These are phyloP conservation scores for Physcia stellaris DNA, from an alignment of 495 filamentous ascomycete genomes.

Conservation along the genomic window DNA sequence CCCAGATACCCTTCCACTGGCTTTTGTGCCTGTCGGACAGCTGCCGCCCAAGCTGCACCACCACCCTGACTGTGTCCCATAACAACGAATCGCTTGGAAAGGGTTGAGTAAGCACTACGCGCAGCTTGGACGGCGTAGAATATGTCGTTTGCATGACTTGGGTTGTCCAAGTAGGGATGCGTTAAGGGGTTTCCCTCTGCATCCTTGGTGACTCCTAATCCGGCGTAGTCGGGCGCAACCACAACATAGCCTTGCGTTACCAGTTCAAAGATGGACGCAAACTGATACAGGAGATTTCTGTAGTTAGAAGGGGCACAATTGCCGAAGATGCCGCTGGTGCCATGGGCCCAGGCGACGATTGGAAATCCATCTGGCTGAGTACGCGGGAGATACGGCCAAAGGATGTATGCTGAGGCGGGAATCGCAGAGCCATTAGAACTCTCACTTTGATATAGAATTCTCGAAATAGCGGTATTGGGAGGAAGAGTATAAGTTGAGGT, in stretches of 20 bases:
- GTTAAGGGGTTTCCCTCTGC: slow-evolving; percentile 22
- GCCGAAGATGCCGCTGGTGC: slow-evolving; percentile 33
- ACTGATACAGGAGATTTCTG: slow-evolving; percentile 32
- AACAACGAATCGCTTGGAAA: slow-evolving; percentile 24
- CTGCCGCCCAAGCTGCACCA: slow-evolving; percentile 29
- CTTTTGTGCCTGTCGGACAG: slow-evolving; percentile 22
- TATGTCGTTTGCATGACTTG: slow-evolving; percentile 27
- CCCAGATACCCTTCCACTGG: slow-evolving; percentile 27
- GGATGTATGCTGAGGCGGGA: slow-evolving; percentile 37
- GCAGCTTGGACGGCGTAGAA: slow-evolving; percentile 31
- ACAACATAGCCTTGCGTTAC: slow-evolving; percentile 38
- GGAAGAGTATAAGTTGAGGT: slow-evolving; percentile 23
- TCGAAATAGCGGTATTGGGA: slow-evolving; percentile 26
- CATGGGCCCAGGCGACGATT: slow-evolving; percentile 39
- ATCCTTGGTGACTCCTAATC: slow-evolving; percentile 31
- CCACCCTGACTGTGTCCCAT: slow-evolving; percentile 39
- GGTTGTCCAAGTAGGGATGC: slow-evolving; percentile 27
- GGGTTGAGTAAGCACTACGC: slow-evolving; percentile 23
- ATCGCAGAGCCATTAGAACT: slow-evolving; percentile 31
- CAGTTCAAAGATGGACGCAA: slow-evolving; percentile 28
- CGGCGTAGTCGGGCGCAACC: slow-evolving; percentile 42
- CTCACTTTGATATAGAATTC: slow-evolving; percentile 34
- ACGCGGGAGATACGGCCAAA: slow-evolving; percentile 34
- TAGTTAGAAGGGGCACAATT: slow-evolving; percentile 31
- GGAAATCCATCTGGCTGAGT: slow-evolving; percentile 18